Percentiles rank a stretch among this genome's conserved stretches.
These are phyloP conservation scores for Phoenix dactylifera DNA, from an alignment of 176 grass and related monocot genomes.

Conservation along the genomic window DNA sequence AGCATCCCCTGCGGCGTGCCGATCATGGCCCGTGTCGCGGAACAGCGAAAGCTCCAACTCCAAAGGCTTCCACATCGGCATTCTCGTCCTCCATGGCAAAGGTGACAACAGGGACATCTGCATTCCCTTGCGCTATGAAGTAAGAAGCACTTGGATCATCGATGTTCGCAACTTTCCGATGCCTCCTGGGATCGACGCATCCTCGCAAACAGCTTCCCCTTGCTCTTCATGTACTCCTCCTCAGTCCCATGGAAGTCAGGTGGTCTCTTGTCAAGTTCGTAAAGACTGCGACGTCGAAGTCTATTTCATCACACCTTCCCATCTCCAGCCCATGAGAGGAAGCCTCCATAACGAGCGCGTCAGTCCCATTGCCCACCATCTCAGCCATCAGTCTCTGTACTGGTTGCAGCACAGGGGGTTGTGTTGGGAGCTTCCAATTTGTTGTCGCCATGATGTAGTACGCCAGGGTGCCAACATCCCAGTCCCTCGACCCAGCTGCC, in stretches of 20 bases:
- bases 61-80: conserved; percentile 67
- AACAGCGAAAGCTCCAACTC: conserved; percentile 87
- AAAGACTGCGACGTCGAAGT: conserved; percentile 79
- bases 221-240: conserved; percentile 64
- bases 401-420: conserved; percentile 39
- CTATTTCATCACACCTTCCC: conserved; percentile 46
- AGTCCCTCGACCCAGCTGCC: conserved; percentile 56
- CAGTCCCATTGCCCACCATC: conserved; percentile 78
- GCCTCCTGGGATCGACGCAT: conserved; percentile 26
- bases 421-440: conserved; percentile 42
- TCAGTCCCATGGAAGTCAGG: conserved; percentile 38
- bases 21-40: conserved; percentile 71
- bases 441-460: conserved; percentile 56
- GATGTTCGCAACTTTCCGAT: conserved; percentile 84
- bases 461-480: conserved; percentile 64
- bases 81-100: conserved; percentile 87
- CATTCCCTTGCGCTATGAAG: conserved; percentile 64
- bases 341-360: conserved; percentile 75
- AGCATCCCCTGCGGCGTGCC: conserved; percentile 90
- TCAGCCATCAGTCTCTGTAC: conserved; percentile 84
- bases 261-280: conserved; percentile 58
- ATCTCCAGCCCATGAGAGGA: conserved; percentile 35
- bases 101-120: conserved; percentile 74
- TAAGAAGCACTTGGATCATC: conserved; percentile 72
- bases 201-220: conserved; percentile 54